Evolutionary conservation across 2,329 filamentous ascomycete genomes (phyloP), one percentile per base, ranked within the genome.

Genomic region (Exophiala spinifera): DNA sequence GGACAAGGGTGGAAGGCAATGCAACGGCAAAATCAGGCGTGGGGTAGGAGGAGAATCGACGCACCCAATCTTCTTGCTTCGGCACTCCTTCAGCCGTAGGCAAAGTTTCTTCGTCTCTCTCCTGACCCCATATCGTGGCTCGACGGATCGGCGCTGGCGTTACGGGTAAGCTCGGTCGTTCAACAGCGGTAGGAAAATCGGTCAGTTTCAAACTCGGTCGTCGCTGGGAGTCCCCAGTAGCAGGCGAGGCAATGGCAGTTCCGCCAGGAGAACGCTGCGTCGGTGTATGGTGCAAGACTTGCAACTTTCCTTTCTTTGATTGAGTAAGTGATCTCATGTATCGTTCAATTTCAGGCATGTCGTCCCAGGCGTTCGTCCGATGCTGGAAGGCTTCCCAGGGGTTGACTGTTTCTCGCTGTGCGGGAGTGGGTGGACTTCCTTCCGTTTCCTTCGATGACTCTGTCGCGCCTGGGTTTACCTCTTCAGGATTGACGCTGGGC

Each of bases 311-410:
- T 56, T 76, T 78, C 53, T 78, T 79, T 66, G 82, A 79, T 68
- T 59, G 84, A 64, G 87, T 84, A 52, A 95, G 76, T 49, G 83
- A 80, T 60, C 89, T 88, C 51, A 97, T 88, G 68, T 96, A 99
- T 60, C 83, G 82, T 65, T 89, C 85, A 64, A 99, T 99, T 61
- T 89, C 87, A 11, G 89, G 88, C 49, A 95, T 82, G 49, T 89
- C 88, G 65, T 99, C 94, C 94, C 94, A 99, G 14, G 90, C 91
- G 70, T 97, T 99, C 47, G 78, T 82, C 44, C 84, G 81, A n/a
- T 83, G 52, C 44, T 77, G 69, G 87, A 96, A 44, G 79, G 79
- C 59, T 83, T 80, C 88, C 89, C 56, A 65, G 34, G 54, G 61
- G 57, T 59, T 63, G 50, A 17, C 55, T 46, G 46, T 48, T 23